Evolutionary conservation across 768 basidiomycete species (phyloP), one percentile per base, ranked within the genome.

Genomic region (Leccinum arenicola): DNA sequence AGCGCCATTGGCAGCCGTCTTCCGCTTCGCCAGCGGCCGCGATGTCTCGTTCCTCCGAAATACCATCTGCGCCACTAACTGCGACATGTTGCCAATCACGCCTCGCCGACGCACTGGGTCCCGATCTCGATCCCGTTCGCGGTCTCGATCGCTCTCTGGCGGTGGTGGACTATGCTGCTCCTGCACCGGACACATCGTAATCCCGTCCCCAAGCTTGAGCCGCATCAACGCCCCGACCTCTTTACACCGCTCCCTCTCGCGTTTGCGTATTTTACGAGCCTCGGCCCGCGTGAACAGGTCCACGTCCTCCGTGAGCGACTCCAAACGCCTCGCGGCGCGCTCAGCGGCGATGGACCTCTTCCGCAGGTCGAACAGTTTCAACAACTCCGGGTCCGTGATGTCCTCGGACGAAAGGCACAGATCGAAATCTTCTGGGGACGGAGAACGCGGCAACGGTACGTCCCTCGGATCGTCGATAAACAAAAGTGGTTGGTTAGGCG

Each of bases 141-240:
- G 64, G n/a, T 40, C 40, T 40, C n/a, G 66, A 9, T 69, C 63
- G n/a, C 50, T 54, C 40, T 70, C 73, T 50, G 68, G 66, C 6
- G 43, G 11, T 21, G 43, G 43, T 1, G 43, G 43, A 45, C 43
- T 45, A 25, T 64, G 69, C 52, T 55, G 62, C 56, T 68, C 68
- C 56, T 68, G 68, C 5, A 19, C 11, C 19, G 67, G 64, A 57
- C 57, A 62, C 15, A 58, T 59, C 7, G 59, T 48, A 17, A 73
- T 58, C 50, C 64, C 64, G 50, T 73, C 71, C 21, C 69, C 74
- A 61, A 84, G 65, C 72, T 87, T 87, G 61, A 87, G 67, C 64
- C 83, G 76, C 61, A 88, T 70, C 60, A 87, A 73, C 35, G 81
- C 75, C 9, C 79, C 78, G 11, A 87, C 71, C 74, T 88, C 86